These are phyloP conservation scores for Trametes cinnabarina DNA, from an alignment of 768 basidiomycete species.

Conservation along the genomic window DNA sequence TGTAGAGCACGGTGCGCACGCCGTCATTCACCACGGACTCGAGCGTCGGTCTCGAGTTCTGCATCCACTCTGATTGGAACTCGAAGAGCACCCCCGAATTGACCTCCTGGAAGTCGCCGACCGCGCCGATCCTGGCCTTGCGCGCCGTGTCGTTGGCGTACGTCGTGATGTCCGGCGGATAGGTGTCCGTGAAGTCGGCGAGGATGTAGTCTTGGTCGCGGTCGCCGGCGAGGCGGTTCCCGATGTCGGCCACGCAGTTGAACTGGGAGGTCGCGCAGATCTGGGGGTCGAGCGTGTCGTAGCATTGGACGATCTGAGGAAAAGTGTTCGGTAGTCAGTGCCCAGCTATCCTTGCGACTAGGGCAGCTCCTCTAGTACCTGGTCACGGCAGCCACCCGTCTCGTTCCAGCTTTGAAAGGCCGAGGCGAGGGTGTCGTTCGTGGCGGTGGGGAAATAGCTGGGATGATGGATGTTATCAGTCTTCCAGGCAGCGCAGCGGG, in stretches of 20 bases:
- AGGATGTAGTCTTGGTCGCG: constrained; percentile 48
- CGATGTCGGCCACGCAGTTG: constrained; percentile 55
- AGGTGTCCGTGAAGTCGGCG: constrained; percentile 38
- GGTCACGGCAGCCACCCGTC: constrained; percentile 47
- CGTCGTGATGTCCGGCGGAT: constrained; percentile 38
- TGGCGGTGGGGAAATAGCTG: constrained; percentile 52
- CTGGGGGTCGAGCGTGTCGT: constrained; percentile 42
- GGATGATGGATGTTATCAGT: background rate
- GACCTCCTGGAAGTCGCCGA: constrained; percentile 39
- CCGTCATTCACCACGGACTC: constrained; percentile 59
- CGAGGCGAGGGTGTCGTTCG: constrained; percentile 34
- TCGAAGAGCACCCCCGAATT: constrained; percentile 42
- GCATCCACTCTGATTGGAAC: constrained; percentile 57
- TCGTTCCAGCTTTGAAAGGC: constrained; percentile 46
- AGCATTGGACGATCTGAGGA: constrained; percentile 49
- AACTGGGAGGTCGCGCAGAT: constrained; percentile 56
- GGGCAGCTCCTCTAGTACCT: constrained; percentile 36
- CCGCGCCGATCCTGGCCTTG: constrained; percentile 42
- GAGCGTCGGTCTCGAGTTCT: constrained; percentile 42
- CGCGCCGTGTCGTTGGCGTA: constrained; percentile 30
- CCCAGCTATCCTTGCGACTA: no score
- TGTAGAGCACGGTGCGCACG: constrained; percentile 48
- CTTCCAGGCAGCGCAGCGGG: background rate
- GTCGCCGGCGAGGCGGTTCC: constrained; percentile 49
- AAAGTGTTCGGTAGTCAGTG: no score